A percentile compares a stretch with the other conserved stretches of the same genome.
These are phyloP conservation scores for Ustanciosporium gigantosporum DNA, from an alignment of 1,284 basidiomycete genomes.

Conservation along the genomic window DNA sequence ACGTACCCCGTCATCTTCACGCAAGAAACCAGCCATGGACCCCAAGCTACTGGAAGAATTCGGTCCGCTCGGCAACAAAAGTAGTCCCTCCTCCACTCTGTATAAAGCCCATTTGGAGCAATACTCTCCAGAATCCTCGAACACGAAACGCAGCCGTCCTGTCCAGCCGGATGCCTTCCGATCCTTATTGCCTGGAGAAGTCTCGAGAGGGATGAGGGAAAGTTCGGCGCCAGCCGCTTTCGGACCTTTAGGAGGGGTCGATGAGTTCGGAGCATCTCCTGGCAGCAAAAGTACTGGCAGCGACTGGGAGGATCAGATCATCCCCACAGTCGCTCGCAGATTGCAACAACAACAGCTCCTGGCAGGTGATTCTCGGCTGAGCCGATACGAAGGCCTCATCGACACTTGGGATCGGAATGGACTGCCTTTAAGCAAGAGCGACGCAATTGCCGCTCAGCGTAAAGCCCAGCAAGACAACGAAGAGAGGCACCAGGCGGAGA, in stretches of 20 bases:
- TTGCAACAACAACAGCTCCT: constrained; percentile 45
- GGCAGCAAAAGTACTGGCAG: constrained; percentile 21
- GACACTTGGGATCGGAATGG: constrained; percentile 53
- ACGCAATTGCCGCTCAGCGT: too few relatives aligned
- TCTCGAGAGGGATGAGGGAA: constrained; percentile 6
- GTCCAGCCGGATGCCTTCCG: constrained; percentile 32
- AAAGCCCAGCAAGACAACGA: background rate
- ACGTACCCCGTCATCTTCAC: constrained; percentile 14
- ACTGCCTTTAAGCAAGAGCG: constrained; percentile 36
- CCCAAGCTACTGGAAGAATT: constrained; percentile 41
- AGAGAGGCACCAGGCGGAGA: background rate
- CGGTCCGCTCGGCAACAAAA: constrained; percentile 37
- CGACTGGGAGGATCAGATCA: constrained; percentile 50
- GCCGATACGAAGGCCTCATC: constrained; percentile 43
- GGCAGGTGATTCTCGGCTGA: constrained; percentile 16
- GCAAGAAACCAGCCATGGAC: constrained; percentile 19
- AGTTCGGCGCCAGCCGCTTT: constrained; percentile 22
- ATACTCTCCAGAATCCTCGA: background rate
- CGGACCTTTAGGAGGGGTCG: background rate
- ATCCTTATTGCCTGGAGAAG: constrained; percentile 10
- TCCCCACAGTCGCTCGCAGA: constrained; percentile 42
- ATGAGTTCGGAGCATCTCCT: constrained; percentile 5
- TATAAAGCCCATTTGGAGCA: constrained; percentile 12
- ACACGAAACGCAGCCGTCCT: constrained; percentile 4
- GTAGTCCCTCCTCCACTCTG: constrained; percentile 7